Conservation (phyloP, 768 basidiomycete genomes). For the Candolleomyces aberdarensis region DNA sequence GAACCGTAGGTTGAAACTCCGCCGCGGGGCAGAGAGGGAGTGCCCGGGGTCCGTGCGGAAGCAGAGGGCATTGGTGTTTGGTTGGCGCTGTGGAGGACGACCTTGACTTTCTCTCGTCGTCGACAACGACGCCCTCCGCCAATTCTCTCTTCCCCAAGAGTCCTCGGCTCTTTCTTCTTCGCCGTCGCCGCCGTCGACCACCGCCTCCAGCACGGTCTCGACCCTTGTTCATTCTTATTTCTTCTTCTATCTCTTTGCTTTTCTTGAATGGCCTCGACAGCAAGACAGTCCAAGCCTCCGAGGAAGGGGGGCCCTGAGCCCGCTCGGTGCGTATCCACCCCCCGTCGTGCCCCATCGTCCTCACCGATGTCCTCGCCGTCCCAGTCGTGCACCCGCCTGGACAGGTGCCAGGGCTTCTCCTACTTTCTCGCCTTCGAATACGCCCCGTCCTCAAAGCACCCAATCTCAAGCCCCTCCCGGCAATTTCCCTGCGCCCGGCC, state of each 20-base stretch:
- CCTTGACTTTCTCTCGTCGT: conserved; percentile 13
- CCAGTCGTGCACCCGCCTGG: conserved; percentile 54
- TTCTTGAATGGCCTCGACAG: conserved; percentile 55
- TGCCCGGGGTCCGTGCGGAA: not conserved
- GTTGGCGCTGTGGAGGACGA: not conserved
- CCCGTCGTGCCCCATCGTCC: not conserved
- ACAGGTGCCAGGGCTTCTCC: conserved; percentile 65
- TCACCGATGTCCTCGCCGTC: conserved; percentile 8
- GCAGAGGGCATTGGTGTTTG: not conserved
- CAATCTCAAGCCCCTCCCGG: conserved; percentile 33
- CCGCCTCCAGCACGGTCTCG: conserved; percentile 38
- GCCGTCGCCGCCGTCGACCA: conserved; percentile 17
- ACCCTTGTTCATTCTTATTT: conserved; percentile 25
- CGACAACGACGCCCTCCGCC: conserved; percentile 13
- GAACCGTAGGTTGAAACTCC: not conserved
- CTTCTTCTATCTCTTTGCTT: conserved; percentile 28
- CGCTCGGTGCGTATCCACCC: conserved; percentile 40
- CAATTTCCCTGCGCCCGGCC: conserved; percentile 43
- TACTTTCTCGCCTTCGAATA: conserved; percentile 58
- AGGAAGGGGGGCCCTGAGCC: conserved; percentile 62
- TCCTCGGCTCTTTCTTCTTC: conserved; percentile 17
- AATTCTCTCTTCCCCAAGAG: conserved; percentile 14
- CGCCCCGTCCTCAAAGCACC: conserved; percentile 31
- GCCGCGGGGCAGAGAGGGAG: not conserved
- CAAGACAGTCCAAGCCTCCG: conserved; percentile 60